These are phyloP conservation scores for Verticillium albo-atrum DNA, from an alignment of 2,329 filamentous ascomycete genomes.

Conservation along the genomic window DNA sequence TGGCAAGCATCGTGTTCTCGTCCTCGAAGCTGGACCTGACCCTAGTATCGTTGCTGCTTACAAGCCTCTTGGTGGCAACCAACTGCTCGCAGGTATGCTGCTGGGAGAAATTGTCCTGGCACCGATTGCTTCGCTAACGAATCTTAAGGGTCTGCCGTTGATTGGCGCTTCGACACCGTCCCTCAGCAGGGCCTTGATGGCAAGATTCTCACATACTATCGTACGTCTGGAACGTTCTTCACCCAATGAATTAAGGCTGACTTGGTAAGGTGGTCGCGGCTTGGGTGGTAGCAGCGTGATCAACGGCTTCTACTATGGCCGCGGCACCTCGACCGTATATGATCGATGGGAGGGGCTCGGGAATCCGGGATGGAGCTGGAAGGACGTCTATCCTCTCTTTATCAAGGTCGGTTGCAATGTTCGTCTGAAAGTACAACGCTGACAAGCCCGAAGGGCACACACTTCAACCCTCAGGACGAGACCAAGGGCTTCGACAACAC, in stretches of 20 bases:
- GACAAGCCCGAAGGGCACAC: conserved; percentile 9
- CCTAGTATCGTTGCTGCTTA: conserved; percentile 17
- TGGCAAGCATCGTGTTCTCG: conserved; percentile 16
- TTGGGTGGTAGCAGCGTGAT: conserved; percentile 25
- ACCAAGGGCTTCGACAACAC: conserved; percentile 17
- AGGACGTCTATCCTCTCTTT: conserved; percentile 18
- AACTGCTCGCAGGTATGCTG: conserved; percentile 14
- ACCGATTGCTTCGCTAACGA: neutral
- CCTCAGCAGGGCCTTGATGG: conserved; percentile 17
- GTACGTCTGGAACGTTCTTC: conserved; percentile 3
- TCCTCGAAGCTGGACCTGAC: conserved; percentile 18
- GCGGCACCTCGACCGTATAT: conserved; percentile 22
- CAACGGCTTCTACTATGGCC: conserved; percentile 26
- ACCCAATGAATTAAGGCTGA: neutral
- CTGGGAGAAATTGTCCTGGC: neutral
- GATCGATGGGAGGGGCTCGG: conserved; percentile 25
- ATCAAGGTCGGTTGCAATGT: conserved; percentile 9
- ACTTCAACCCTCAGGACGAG: conserved; percentile 17
- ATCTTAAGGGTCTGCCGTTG: conserved; percentile 12
- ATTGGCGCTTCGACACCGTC: conserved; percentile 18
- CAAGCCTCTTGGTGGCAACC: conserved; percentile 17
- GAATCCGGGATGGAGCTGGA: conserved; percentile 26
- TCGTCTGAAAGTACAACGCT: neutral
- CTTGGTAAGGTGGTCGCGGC: conserved; percentile 13
- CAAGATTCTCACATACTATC: conserved; percentile 25